Conservation (phyloP, 1,139 yeast genomes). For the Debaryomycetaceae sp. region DNA sequence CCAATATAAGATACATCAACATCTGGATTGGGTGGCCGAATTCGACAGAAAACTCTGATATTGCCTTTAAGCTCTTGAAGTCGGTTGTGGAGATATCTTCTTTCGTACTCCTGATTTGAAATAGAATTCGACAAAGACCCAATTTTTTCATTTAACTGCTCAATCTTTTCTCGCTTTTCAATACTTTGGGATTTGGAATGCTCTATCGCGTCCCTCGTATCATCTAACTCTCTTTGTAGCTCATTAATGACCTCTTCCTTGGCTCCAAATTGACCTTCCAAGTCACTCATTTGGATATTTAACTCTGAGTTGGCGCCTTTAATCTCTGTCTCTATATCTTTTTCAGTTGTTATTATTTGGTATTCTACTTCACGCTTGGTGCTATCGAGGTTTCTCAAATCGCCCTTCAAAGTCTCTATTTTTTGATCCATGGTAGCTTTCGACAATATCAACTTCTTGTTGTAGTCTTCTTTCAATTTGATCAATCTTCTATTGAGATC, state of each 20-base stretch:
- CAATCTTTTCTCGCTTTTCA: slow-evolving; percentile 6
- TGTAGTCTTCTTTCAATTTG: slow-evolving; percentile 25
- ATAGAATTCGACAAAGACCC: slow-evolving; percentile 4
- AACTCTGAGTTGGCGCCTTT: slow-evolving; percentile 5
- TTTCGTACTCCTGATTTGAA: slow-evolving; percentile 21
- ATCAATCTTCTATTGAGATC: slow-evolving; percentile 22
- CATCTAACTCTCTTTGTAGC: slow-evolving; percentile 10
- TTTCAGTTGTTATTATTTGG: slow-evolving; percentile 1
- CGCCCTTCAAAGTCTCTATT: slow-evolving; percentile 12
- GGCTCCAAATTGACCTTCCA: slow-evolving; percentile 11
- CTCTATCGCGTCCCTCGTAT: slow-evolving; percentile 6
- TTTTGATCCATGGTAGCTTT: slow-evolving; percentile 20
- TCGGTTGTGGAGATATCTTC: slow-evolving; percentile 70
- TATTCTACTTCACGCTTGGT: slow-evolving; percentile 3
- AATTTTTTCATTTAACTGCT: slow-evolving; percentile 4
- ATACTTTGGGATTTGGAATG: slow-evolving; percentile 2
- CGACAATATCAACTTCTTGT: slow-evolving; percentile 15
- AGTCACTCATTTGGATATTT: slow-evolving; percentile 4
- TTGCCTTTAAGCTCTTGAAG: slow-evolving; percentile 90
- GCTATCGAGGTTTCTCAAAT: slow-evolving; percentile 7
- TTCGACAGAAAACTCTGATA: slow-evolving; percentile 84
- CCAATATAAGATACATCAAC: slow-evolving; percentile 34
- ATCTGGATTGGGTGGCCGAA: slow-evolving; percentile 55
- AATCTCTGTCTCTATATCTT: slow-evolving; percentile 4
- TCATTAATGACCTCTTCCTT: slow-evolving; percentile 20